These are phyloP conservation scores for Xerocomus brunneocitrinus DNA, from an alignment of 768 basidiomycete species.

Conservation along the genomic window DNA sequence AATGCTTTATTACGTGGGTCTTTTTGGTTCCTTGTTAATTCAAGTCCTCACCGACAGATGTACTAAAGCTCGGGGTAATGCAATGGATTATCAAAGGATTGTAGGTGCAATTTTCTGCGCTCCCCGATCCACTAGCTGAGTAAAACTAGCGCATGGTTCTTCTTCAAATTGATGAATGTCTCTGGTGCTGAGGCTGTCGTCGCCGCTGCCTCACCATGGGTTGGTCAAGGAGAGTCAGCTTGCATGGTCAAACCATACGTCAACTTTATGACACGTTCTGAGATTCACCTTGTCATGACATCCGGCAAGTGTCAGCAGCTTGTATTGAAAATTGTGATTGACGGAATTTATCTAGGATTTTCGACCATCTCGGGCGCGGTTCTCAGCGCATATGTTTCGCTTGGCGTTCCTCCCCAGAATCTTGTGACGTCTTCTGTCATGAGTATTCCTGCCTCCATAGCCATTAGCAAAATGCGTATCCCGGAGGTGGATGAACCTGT, in stretches of 20 bases:
- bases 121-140: neutral
- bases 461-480: conserved; percentile 82
- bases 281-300: conserved; percentile 85
- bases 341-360: conserved; percentile 45
- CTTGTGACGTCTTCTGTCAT: conserved; percentile 87
- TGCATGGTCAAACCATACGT: conserved; percentile 83
- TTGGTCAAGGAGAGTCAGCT: conserved; percentile 87
- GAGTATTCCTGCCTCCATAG: conserved; percentile 93
- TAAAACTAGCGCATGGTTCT: conserved; percentile 73
- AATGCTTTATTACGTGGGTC: conserved; percentile 70
- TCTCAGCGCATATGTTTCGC: conserved; percentile 73
- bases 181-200: conserved; percentile 96
- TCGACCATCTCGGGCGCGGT: conserved; percentile 93
- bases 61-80: conserved; percentile 68
- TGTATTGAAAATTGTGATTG: neutral
- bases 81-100: conserved; percentile 90
- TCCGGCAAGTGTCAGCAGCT: conserved; percentile 46
- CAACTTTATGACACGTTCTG: conserved; percentile 79
- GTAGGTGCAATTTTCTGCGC: conserved; percentile 35
- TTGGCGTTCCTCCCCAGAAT: conserved; percentile 76
- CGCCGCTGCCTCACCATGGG: conserved; percentile 89
- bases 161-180: conserved; percentile 86
- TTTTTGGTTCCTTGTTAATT: neutral
- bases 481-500: conserved; percentile 85
- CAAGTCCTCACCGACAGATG: neutral